These are phyloP conservation scores for Lumnitzera racemosa DNA, from an alignment of 345 rosid species.

Conservation along the genomic window DNA sequence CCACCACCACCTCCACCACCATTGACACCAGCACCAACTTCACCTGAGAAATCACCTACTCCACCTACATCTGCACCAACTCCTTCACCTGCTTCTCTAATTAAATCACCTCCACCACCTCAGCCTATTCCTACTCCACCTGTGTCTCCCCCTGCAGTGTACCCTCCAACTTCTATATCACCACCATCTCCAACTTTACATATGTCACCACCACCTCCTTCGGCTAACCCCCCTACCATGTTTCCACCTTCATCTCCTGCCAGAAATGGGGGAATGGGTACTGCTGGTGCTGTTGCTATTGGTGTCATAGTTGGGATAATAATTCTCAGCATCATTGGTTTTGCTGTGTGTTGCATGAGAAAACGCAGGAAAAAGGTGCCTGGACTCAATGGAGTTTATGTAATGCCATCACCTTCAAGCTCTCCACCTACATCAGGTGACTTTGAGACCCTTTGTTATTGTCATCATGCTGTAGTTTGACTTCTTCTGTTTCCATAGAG, in stretches of 20 bases:
- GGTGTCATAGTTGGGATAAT: slow-evolving; percentile 42
- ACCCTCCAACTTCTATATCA: not conserved
- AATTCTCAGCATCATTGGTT: slow-evolving; percentile 48
- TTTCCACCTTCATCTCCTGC: slow-evolving; percentile 31
- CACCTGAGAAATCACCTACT: too few relatives aligned
- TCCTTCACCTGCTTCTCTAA: slow-evolving; percentile 1
- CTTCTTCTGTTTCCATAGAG: not conserved
- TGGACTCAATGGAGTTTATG: slow-evolving; percentile 45
- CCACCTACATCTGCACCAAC: not conserved
- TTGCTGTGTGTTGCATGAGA: slow-evolving; percentile 48
- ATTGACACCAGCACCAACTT: too few relatives aligned
- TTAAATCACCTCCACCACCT: slow-evolving; percentile 1
- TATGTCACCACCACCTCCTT: slow-evolving; percentile 24
- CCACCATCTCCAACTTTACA: slow-evolving; percentile 17
- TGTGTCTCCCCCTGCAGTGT: not conserved
- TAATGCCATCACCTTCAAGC: slow-evolving; percentile 51
- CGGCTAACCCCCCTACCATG: slow-evolving; percentile 28
- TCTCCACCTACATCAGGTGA: slow-evolving; percentile 71
- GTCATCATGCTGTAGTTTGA: slow-evolving; percentile 3
- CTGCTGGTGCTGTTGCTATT: slow-evolving; percentile 41
- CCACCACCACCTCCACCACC: not conserved
- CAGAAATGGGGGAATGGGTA: slow-evolving; percentile 18
- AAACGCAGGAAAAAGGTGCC: slow-evolving; percentile 45
- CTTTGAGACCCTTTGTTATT: not conserved
- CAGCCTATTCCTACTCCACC: not conserved